Conservation (phyloP, 768 basidiomycete species). For the Zangia roseola region DNA sequence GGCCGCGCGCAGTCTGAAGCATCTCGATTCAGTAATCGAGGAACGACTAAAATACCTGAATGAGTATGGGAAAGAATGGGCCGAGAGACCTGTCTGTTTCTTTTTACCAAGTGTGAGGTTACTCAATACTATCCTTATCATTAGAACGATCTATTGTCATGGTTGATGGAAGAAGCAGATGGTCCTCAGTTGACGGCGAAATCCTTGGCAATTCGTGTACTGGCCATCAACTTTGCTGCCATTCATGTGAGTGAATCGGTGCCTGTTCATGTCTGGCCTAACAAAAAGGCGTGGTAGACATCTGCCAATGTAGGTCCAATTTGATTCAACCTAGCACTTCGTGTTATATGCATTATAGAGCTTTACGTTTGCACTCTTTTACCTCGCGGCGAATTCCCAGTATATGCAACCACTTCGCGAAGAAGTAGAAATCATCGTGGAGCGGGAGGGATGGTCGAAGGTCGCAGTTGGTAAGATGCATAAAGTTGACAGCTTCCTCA, state of each 20-base stretch:
- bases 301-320: constrained; percentile 17
- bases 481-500: constrained; percentile 40
- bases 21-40: constrained; percentile 30
- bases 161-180: constrained; percentile 29
- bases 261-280: no score
- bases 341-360: no score
- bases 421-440: constrained; percentile 28
- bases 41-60: constrained; percentile 23
- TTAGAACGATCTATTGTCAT: constrained; percentile 33
- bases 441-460: constrained; percentile 26
- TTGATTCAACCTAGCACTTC: no score
- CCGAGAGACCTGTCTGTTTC: constrained; percentile 19
- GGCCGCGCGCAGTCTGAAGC: constrained; percentile 2
- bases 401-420: no score
- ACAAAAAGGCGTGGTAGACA: constrained; percentile 18
- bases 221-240: no score
- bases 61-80: constrained; percentile 26
- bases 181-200: constrained; percentile 11
- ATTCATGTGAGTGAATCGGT: no score
- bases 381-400: constrained; percentile 35
- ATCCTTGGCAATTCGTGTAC: constrained; percentile 24
- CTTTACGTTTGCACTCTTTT: constrained; percentile 33
- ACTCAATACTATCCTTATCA: not conserved
- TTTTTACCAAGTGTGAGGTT: not conserved
- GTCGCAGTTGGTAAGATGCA: constrained; percentile 24